phyloP scores from a whole-genome alignment of 2,329 filamentous ascomycete genomes.

The Fusarium virguliforme region DNA sequence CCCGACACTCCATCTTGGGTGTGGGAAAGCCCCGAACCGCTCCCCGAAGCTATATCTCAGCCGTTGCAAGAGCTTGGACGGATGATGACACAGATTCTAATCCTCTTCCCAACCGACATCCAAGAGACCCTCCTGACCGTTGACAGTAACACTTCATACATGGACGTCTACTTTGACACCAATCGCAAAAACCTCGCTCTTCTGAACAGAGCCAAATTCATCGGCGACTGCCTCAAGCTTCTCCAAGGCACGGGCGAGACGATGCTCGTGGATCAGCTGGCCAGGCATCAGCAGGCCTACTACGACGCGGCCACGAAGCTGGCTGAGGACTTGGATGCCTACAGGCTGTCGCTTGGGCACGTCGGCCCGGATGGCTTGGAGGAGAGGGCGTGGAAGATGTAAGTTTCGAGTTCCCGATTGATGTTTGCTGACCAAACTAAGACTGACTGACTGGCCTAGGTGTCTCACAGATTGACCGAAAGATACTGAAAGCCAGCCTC shows the following conservation, averaged over 20 bases:
- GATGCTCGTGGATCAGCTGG: neutral
- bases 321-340: neutral
- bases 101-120: neutral
- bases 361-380: neutral
- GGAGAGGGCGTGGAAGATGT: constrained; percentile 6
- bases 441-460: neutral
- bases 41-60: neutral
- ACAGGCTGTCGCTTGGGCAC: neutral
- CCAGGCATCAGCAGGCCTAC: neutral
- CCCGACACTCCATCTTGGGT: too few relatives aligned
- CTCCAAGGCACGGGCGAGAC: neutral
- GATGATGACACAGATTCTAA: neutral
- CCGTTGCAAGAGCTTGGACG: neutral
- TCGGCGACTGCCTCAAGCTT: neutral
- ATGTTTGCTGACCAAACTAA: neutral
- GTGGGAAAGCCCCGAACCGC: neutral
- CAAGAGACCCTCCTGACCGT: neutral
- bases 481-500: neutral
- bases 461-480: neutral
- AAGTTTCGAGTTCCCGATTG: neutral
- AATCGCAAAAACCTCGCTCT: neutral
- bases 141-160: neutral
- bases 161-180: neutral
- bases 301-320: neutral
- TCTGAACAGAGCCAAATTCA: neutral